Evolutionary conservation across 2,329 filamentous ascomycete genomes (phyloP).

Genomic region (Colletotrichum gloeosporioides): DNA sequence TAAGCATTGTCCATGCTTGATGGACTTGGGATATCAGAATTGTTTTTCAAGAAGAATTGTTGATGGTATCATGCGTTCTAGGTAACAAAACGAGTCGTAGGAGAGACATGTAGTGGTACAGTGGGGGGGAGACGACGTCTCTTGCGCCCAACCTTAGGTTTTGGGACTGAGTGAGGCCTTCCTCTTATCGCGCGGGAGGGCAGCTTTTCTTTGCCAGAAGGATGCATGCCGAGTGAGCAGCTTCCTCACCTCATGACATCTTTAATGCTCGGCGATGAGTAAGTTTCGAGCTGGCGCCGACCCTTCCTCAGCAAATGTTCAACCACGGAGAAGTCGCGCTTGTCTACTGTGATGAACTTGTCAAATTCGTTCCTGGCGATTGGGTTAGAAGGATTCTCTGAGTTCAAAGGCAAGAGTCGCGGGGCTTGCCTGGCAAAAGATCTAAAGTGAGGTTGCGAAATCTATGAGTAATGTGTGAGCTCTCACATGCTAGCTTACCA

Average conservation of each 20-base stretch:
- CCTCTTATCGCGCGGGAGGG: background rate
- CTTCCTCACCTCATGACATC: conserved; percentile 62
- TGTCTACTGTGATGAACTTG: conserved; percentile 71
- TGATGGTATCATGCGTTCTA: conserved; percentile 21
- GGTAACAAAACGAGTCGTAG: conserved; percentile 15
- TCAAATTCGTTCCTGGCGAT: conserved; percentile 73
- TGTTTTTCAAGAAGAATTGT: conserved; percentile 31
- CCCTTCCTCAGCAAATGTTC: conserved; percentile 87
- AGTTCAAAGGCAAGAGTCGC: background rate
- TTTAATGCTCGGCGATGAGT: conserved; percentile 80
- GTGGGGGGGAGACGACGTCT: background rate
- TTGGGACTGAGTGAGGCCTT: background rate
- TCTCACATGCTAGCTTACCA: background rate
- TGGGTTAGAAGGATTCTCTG: background rate
- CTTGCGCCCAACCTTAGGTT: background rate
- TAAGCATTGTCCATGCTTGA: conserved; percentile 48
- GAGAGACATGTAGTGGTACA: conserved; percentile 11
- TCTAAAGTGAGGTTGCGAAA: conserved; percentile 65
- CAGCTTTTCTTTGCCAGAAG: background rate
- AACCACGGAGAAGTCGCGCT: conserved; percentile 85
- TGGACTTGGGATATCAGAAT: conserved; percentile 9
- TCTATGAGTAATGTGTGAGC: conserved; percentile 41
- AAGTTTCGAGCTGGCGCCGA: conserved; percentile 79
- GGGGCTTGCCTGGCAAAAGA: conserved; percentile 63
- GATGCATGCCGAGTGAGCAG: background rate